A percentile compares a stretch with the other conserved stretches of the same genome.
Conservation (phyloP, 805 yeast genomes). For the Metschnikowia anglica region DNA sequence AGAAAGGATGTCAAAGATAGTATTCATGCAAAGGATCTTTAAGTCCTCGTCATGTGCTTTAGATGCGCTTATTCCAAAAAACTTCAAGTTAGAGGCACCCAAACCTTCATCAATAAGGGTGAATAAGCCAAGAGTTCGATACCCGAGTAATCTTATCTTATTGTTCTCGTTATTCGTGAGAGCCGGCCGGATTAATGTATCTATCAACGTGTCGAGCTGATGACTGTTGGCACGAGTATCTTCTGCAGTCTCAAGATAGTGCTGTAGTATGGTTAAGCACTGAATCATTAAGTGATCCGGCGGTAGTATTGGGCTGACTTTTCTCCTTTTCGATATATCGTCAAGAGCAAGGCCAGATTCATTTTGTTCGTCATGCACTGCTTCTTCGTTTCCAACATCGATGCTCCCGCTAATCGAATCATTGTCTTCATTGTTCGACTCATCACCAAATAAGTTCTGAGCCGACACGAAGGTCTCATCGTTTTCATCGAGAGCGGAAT, state of each 20-base stretch:
- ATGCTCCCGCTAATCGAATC: slow-evolving; percentile 23
- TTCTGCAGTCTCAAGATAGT: slow-evolving; percentile 64
- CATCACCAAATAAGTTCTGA: slow-evolving; percentile 21
- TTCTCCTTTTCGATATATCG: slow-evolving; percentile 30
- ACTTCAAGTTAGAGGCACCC: slow-evolving; percentile 62
- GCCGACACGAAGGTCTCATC: slow-evolving; percentile 30
- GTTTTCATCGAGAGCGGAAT: slow-evolving; percentile 49
- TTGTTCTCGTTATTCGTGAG: slow-evolving; percentile 50
- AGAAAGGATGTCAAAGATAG: slow-evolving; percentile 75
- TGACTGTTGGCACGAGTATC: slow-evolving; percentile 64
- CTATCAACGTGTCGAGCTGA: slow-evolving; percentile 66
- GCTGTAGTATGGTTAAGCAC: slow-evolving; percentile 66
- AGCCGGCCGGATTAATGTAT: slow-evolving; percentile 78
- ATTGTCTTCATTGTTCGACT: slow-evolving; percentile 20
- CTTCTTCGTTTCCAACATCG: slow-evolving; percentile 27
- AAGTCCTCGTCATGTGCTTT: slow-evolving; percentile 59
- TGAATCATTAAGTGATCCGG: slow-evolving; percentile 52
- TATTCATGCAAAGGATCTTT: slow-evolving; percentile 61
- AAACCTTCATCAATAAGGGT: slow-evolving; percentile 63
- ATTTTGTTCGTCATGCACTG: slow-evolving; percentile 21
- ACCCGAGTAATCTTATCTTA: slow-evolving; percentile 59
- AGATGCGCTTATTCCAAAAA: slow-evolving; percentile 69
- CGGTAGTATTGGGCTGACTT: slow-evolving; percentile 41
- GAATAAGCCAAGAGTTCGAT: slow-evolving; percentile 75
- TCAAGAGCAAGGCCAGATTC: slow-evolving; percentile 32